Conservation (phyloP, 176 grass and related monocot genomes). For the Cymbopogon citratus region DNA sequence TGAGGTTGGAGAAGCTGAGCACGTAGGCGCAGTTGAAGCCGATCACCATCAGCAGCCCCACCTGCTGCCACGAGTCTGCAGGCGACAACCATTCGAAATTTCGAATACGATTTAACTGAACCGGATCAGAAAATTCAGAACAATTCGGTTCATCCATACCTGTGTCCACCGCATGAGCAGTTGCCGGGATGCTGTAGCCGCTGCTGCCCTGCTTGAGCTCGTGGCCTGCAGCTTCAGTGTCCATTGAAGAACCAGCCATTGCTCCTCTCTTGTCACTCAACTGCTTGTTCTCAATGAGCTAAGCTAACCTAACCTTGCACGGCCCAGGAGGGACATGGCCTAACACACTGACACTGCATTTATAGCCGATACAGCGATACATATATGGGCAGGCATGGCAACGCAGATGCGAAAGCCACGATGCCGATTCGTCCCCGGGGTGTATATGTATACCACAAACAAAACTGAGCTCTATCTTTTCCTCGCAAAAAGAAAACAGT, state of each 20-base stretch:
- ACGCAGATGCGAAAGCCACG: background rate
- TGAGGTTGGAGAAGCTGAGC: conserved; percentile 86
- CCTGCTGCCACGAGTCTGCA: conserved; percentile 73
- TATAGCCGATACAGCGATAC: background rate
- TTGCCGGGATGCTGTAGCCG: conserved; percentile 31
- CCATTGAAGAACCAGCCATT: conserved; percentile 25
- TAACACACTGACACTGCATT: background rate
- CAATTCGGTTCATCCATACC: conserved; percentile 1
- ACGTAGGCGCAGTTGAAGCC: conserved; percentile 96
- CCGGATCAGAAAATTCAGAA: background rate
- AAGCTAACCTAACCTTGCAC: background rate
- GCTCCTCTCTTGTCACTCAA: background rate
- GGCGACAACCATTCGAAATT: background rate
- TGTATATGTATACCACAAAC: no score
- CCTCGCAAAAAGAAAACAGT: no score
- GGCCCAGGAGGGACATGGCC: background rate
- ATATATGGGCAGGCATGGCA: background rate
- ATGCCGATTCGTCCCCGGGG: background rate
- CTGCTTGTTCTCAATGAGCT: background rate
- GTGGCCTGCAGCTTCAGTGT: conserved; percentile 34
- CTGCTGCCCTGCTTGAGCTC: conserved; percentile 19
- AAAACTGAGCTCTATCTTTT: no score
- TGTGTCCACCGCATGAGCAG: conserved; percentile 63
- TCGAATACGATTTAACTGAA: background rate
- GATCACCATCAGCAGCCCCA: conserved; percentile 61